Evolutionary conservation across 225 moss, liverwort and hornwort genomes (phyloP).

Genomic region (Straminergon stramineum): DNA sequence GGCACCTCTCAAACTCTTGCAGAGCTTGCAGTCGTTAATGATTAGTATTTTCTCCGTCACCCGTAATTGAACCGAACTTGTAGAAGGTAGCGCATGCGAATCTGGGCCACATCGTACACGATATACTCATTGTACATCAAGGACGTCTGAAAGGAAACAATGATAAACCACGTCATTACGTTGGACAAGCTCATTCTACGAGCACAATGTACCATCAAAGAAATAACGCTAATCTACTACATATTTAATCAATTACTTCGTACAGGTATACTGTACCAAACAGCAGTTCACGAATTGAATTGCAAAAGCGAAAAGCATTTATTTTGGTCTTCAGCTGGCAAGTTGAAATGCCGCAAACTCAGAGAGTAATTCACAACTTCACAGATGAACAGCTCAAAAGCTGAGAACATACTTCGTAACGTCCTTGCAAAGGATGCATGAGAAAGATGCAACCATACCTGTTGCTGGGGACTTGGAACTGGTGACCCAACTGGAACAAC

Average conservation of each 20-base stretch:
- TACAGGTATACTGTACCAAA: not conserved
- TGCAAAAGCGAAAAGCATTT: not conserved
- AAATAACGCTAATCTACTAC: not conserved
- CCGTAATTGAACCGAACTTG: constrained; percentile 54
- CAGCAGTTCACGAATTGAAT: not conserved
- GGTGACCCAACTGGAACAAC: constrained; percentile 71
- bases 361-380: not conserved
- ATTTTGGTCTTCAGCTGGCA: not conserved
- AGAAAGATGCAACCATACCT: not conserved
- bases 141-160: constrained; percentile 25
- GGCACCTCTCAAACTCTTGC: not conserved
- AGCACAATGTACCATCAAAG: not conserved
- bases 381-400: not conserved
- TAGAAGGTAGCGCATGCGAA: constrained; percentile 90
- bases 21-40: not conserved
- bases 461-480: not conserved
- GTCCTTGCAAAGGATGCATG: not conserved
- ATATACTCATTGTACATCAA: constrained; percentile 84
- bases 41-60: not conserved
- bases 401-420: not conserved
- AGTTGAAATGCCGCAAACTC: not conserved
- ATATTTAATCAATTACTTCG: not conserved
- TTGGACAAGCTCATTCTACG: not conserved
- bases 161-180: not conserved
- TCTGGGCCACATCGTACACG: constrained; percentile 82